A percentile compares a stretch with the other conserved stretches of the same genome.
phyloP scores from a whole-genome alignment of 352 stramenopile genomes.

The Pythium rhizo-oryzae region DNA sequence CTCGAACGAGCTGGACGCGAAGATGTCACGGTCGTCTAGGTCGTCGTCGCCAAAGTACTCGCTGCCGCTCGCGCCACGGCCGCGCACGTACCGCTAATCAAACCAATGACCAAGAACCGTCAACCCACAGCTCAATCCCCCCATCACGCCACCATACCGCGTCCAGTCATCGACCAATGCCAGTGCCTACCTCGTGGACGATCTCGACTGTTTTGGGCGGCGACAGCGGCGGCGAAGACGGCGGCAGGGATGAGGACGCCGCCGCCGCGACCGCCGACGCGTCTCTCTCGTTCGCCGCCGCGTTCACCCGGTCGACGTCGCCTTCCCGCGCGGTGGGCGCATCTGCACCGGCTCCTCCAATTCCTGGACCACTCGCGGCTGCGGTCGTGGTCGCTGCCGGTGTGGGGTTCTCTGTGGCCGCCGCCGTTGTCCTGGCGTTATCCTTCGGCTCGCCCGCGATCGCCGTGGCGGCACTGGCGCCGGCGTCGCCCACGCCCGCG shows the following conservation, averaged over 20 bases:
- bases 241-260: neutral
- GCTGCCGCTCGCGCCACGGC: conserved; percentile 11
- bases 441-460: neutral
- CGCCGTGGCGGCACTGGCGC: neutral
- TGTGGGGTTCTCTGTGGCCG: neutral
- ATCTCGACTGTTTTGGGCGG: conserved; percentile 14
- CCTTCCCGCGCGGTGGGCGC: neutral
- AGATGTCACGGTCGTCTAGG: conserved; percentile 50
- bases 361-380: no score
- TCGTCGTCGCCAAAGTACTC: conserved; percentile 49
- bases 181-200: conserved; percentile 22
- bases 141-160: no score
- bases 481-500: no score
- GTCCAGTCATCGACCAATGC: no score
- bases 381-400: neutral
- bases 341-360: no score
- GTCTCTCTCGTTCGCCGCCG: neutral
- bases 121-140: no score
- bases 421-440: neutral
- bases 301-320: neutral
- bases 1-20: conserved; percentile 52
- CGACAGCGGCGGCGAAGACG: neutral
- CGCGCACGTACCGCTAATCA: conserved; percentile 25
- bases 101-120: no score
- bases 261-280: neutral